These are phyloP conservation scores for Nemania diffusa DNA, from an alignment of 2,329 filamentous ascomycete genomes.

Conservation along the genomic window DNA sequence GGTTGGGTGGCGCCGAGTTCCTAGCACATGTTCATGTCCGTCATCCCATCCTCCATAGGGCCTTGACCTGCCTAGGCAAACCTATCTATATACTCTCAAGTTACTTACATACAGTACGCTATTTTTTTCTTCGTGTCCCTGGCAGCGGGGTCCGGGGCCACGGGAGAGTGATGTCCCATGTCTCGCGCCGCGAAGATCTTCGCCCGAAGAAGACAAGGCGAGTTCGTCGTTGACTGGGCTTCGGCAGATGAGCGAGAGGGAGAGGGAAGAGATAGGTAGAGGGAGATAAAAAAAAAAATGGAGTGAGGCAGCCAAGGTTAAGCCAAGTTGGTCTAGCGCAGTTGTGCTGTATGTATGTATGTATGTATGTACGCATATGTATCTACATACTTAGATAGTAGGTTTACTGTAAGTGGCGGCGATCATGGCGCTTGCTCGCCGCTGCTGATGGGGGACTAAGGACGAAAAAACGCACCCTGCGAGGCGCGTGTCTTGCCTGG, in stretches of 20 bases:
- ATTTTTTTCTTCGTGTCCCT: background rate
- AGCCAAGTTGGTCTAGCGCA: background rate
- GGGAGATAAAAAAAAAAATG: background rate
- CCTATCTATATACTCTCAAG: background rate
- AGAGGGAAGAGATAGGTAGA: background rate
- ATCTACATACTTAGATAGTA: no score
- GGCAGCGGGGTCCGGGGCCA: conserved; percentile 4
- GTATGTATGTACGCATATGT: no score
- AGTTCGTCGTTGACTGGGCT: background rate
- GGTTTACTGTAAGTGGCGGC: background rate
- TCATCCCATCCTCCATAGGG: background rate
- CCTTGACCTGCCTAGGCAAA: background rate
- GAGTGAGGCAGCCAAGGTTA: background rate
- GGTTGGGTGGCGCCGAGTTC: background rate
- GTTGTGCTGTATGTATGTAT: no score
- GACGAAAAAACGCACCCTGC: background rate
- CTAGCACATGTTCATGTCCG: background rate
- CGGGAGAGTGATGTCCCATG: conserved; percentile 1
- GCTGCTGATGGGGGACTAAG: background rate
- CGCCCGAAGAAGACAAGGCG: conserved; percentile 6
- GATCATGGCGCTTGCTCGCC: background rate
- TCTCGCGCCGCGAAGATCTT: conserved; percentile 19
- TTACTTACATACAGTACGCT: background rate
- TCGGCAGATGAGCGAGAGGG: conserved; percentile 23
- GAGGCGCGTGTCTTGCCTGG: background rate